Percentiles rank a stretch among this genome's conserved stretches.
Evolutionary conservation across 2,329 filamentous ascomycete species (phyloP).

Genomic region (Claviceps sp.): DNA sequence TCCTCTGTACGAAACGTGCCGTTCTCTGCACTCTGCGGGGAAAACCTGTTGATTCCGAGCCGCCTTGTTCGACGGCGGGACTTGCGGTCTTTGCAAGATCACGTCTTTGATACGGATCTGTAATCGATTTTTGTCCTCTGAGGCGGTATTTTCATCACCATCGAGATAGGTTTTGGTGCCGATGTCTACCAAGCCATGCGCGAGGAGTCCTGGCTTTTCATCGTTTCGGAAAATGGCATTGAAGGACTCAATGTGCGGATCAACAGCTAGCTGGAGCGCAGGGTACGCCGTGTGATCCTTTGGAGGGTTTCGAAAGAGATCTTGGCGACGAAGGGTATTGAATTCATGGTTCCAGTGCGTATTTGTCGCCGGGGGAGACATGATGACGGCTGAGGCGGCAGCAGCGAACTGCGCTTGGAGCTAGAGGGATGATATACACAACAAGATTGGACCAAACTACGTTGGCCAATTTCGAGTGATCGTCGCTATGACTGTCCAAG

Average conservation of each 20-base stretch:
- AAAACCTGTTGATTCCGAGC: constrained; percentile 74
- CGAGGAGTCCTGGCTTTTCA: constrained; percentile 46
- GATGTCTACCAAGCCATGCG: constrained; percentile 73
- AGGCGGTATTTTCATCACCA: constrained; percentile 51
- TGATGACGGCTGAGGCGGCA: constrained; percentile 17
- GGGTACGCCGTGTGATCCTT: constrained; percentile 82
- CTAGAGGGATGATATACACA: background rate
- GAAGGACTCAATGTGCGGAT: constrained; percentile 91
- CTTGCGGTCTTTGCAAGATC: constrained; percentile 65
- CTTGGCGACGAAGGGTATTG: constrained; percentile 72
- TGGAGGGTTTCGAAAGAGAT: constrained; percentile 80
- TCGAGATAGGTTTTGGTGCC: constrained; percentile 81
- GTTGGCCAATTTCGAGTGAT: background rate
- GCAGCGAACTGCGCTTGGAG: background rate
- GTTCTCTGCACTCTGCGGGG: constrained; percentile 86
- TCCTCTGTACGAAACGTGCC: constrained; percentile 82
- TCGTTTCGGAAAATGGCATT: constrained; percentile 71
- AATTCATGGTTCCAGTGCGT: constrained; percentile 76
- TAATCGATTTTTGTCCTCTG: constrained; percentile 56
- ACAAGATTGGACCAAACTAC: background rate
- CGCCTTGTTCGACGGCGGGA: constrained; percentile 74
- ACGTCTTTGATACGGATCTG: constrained; percentile 69
- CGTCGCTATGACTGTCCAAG: background rate
- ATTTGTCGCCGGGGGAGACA: constrained; percentile 44
- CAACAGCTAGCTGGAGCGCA: constrained; percentile 68